phyloP scores from a whole-genome alignment of 1,284 basidiomycete genomes.

The Gastroboletus turbinatus region DNA sequence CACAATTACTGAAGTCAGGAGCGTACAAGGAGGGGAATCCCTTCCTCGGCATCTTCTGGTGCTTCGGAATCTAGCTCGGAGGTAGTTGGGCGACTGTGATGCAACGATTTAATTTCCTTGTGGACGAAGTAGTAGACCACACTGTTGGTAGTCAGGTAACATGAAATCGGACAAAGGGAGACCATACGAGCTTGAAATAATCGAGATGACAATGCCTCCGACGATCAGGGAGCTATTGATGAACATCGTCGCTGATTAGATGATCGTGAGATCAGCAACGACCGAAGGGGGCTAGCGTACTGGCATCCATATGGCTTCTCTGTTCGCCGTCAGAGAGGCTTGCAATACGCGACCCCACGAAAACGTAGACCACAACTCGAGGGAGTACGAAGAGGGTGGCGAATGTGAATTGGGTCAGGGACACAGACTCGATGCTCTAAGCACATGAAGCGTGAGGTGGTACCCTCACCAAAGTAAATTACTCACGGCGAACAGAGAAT shows the following conservation, averaged over 20 bases:
- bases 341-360: conserved; percentile 76
- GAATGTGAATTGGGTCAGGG: conserved; percentile 70
- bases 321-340: conserved; percentile 74
- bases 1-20: background rate
- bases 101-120: conserved; percentile 56
- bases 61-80: conserved; percentile 61
- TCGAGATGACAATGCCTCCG: conserved; percentile 54
- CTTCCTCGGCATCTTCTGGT: conserved; percentile 63
- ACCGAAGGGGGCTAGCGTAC: conserved; percentile 39
- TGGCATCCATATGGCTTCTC: conserved; percentile 70
- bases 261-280: conserved; percentile 11
- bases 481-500: conserved; percentile 73
- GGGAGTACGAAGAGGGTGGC: conserved; percentile 73
- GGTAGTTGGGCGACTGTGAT: conserved; percentile 48
- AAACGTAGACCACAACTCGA: conserved; percentile 69
- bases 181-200: conserved; percentile 65
- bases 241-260: conserved; percentile 55
- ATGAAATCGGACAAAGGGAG: background rate
- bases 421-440: conserved; percentile 72
- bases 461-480: background rate
- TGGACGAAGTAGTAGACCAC: conserved; percentile 63
- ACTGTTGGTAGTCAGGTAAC: conserved; percentile 38
- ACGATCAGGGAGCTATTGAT: conserved; percentile 60
- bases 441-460: conserved; percentile 2
- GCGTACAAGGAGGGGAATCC: conserved; percentile 53